Percentiles rank a stretch among this genome's conserved stretches.
phyloP scores from a whole-genome alignment of 2,329 filamentous ascomycete species.

The Fusarium armeniacum region DNA sequence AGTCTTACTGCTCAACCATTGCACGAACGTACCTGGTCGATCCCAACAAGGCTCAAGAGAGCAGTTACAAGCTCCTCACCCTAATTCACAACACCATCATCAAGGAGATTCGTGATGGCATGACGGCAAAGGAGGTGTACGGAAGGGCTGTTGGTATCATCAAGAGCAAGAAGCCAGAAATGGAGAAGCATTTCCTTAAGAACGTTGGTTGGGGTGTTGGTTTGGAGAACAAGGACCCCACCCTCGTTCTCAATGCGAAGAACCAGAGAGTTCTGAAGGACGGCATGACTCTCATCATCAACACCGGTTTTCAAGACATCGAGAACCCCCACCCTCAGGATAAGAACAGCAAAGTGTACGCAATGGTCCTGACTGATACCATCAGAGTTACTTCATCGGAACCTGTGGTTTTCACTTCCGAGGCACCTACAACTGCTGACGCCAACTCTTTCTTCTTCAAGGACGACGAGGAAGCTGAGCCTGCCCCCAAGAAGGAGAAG shows the following conservation, averaged over 20 bases:
- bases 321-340: slow-evolving; percentile 89
- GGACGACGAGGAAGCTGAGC: slow-evolving; percentile 89
- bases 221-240: slow-evolving; percentile 88
- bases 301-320: slow-evolving; percentile 90
- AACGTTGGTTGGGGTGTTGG: slow-evolving; percentile 93
- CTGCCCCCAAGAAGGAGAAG: slow-evolving; percentile 91
- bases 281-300: slow-evolving; percentile 95
- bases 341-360: slow-evolving; percentile 90
- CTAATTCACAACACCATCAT: slow-evolving; percentile 90
- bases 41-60: slow-evolving; percentile 95
- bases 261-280: slow-evolving; percentile 87
- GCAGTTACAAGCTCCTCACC: slow-evolving; percentile 90
- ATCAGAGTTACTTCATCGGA: slow-evolving; percentile 87
- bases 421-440: slow-evolving; percentile 91
- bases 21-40: slow-evolving; percentile 96
- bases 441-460: slow-evolving; percentile 99
- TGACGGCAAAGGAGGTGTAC: slow-evolving; percentile 89
- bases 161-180: slow-evolving; percentile 91
- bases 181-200: slow-evolving; percentile 95
- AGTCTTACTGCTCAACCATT: slow-evolving; percentile 93
- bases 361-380: slow-evolving; percentile 91
- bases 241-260: slow-evolving; percentile 88
- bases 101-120: slow-evolving; percentile 90
- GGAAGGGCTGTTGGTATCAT: slow-evolving; percentile 85
- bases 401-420: slow-evolving; percentile 90